Evolutionary conservation across 805 yeast species (phyloP).

Genomic region (Myxozyma udenii): DNA sequence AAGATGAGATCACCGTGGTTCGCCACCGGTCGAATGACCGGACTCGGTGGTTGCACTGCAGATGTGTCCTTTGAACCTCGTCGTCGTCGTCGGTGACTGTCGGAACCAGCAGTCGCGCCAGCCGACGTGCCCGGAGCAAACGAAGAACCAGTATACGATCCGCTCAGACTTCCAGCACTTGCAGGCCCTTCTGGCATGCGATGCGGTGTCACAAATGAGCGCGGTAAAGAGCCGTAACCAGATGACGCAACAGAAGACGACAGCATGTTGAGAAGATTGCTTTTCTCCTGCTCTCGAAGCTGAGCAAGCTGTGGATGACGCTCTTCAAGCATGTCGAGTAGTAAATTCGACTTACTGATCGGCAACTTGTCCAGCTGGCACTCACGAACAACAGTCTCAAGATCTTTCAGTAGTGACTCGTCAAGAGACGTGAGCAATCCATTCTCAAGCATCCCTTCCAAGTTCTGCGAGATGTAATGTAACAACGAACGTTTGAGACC

Average conservation of each 20-base stretch:
- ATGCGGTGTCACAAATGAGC: too few relatives aligned
- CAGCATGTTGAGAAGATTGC: neutral
- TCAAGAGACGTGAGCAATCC: conserved; percentile 22
- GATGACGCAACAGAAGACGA: conserved; percentile 6
- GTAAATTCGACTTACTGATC: conserved; percentile 20
- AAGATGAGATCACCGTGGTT: conserved; percentile 21
- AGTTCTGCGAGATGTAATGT: conserved; percentile 65
- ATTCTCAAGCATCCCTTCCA: conserved; percentile 59
- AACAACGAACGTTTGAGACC: conserved; percentile 60
- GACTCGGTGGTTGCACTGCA: conserved; percentile 8
- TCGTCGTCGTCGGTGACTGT: conserved; percentile 4
- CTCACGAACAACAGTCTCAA: conserved; percentile 20
- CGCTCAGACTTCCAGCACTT: too few relatives aligned
- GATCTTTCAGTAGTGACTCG: conserved; percentile 11
- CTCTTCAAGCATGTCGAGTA: conserved; percentile 24
- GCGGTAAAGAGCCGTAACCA: conserved; percentile 13
- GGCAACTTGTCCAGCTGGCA: conserved; percentile 25
- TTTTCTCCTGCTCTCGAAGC: conserved; percentile 17
- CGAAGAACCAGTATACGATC: too few relatives aligned
- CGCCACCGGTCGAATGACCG: conserved; percentile 7
- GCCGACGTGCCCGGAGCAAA: too few relatives aligned
- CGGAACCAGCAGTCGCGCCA: too few relatives aligned
- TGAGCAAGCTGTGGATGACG: conserved; percentile 18
- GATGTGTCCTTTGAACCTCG: conserved; percentile 12
- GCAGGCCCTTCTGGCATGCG: too few relatives aligned